Conservation (phyloP, 139 green algal species). For the Auxenochlorella protothecoides region DNA sequence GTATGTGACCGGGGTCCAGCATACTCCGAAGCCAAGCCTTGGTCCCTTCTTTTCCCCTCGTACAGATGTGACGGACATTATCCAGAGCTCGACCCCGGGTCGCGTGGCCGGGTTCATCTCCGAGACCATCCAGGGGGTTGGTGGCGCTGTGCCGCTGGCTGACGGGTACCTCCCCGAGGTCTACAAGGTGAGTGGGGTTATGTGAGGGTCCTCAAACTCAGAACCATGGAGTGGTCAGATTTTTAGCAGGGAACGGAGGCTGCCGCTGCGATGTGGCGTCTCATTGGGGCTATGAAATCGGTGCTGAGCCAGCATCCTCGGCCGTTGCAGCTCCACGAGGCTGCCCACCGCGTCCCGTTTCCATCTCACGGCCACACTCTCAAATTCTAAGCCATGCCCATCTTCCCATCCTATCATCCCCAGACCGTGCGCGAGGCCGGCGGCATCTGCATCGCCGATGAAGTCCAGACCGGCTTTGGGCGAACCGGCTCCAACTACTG, state of each 20-base stretch:
- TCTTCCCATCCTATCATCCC: neutral
- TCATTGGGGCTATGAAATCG: neutral
- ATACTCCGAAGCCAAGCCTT: too few relatives aligned
- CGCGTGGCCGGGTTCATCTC: slow-evolving; percentile 79
- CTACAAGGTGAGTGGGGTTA: slow-evolving; percentile 55
- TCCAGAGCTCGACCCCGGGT: slow-evolving; percentile 51
- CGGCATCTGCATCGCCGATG: slow-evolving; percentile 91
- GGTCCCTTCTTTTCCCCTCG: neutral
- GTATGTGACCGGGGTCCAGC: too few relatives aligned
- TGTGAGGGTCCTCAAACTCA: too few relatives aligned
- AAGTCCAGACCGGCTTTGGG: slow-evolving; percentile 98
- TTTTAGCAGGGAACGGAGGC: neutral
- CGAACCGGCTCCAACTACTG: slow-evolving; percentile 86
- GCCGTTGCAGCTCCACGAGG: neutral
- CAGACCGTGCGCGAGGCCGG: slow-evolving; percentile 67
- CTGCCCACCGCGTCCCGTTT: neutral
- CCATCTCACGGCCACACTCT: too few relatives aligned
- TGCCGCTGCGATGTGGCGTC: neutral
- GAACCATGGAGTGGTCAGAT: too few relatives aligned
- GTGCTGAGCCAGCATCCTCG: too few relatives aligned
- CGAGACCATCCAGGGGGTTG: slow-evolving; percentile 92
- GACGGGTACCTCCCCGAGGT: slow-evolving; percentile 78
- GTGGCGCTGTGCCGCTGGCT: slow-evolving; percentile 67
- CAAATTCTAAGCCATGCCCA: neutral
- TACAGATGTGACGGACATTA: slow-evolving; percentile 37